Percentiles rank a stretch among this genome's conserved stretches.
Evolutionary conservation across 306 rosid genomes (phyloP).

Genomic region (Mimosa pudica): DNA sequence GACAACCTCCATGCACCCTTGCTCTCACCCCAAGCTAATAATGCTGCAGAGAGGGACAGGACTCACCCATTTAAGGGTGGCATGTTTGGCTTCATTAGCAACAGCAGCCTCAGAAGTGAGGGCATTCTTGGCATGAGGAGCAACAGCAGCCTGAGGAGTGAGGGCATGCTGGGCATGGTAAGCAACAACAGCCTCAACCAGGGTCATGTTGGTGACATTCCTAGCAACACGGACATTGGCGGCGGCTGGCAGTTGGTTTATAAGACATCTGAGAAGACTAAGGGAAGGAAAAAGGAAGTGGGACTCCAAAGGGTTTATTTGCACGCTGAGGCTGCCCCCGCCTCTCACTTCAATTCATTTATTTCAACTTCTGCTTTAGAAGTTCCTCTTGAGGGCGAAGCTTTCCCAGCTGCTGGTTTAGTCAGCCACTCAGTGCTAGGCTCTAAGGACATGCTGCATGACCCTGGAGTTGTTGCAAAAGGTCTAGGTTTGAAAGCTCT

Average conservation of each 20-base stretch:
- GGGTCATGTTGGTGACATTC: conserved; percentile 41
- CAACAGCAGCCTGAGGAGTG: conserved; percentile 52
- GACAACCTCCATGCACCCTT: conserved; percentile 67
- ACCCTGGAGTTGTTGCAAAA: conserved; percentile 49
- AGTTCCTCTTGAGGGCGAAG: conserved; percentile 56
- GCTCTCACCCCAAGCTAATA: conserved; percentile 54
- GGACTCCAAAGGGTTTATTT: conserved; percentile 80
- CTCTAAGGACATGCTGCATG: conserved; percentile 47
- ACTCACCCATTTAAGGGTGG: conserved; percentile 34
- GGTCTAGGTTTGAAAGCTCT: conserved; percentile 58
- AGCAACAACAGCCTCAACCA: conserved; percentile 42
- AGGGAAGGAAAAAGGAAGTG: conserved; percentile 53
- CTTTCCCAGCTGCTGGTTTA: conserved; percentile 74
- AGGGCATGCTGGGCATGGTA: conserved; percentile 35
- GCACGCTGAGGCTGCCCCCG: conserved; percentile 61
- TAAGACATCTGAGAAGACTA: conserved; percentile 59
- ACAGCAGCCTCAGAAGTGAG: conserved; percentile 16
- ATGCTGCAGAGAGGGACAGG: conserved; percentile 42
- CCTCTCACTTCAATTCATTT: conserved; percentile 56
- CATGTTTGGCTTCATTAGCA: conserved; percentile 29
- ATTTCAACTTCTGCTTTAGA: conserved; percentile 66
- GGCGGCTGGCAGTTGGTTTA: conserved; percentile 97
- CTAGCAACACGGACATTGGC: conserved; percentile 69
- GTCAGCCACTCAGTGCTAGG: conserved; percentile 71
- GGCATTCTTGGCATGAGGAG: conserved; percentile 41